These are phyloP conservation scores for Persicaria tinctoria DNA, from an alignment of 148 eudicot genomes.

Conservation along the genomic window DNA sequence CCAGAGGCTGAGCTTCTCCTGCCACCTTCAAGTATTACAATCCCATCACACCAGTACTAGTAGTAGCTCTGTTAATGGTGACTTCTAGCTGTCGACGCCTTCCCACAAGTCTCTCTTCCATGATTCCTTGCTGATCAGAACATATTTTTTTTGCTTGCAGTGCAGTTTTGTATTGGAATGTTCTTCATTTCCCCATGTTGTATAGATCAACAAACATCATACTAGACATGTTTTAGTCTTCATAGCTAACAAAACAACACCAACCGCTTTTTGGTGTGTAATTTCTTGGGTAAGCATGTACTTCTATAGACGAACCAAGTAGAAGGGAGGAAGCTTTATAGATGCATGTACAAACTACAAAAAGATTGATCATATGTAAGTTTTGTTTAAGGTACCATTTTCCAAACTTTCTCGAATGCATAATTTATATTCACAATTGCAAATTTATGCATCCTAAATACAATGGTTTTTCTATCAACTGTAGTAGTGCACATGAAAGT, in stretches of 20 bases:
- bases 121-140: not conserved
- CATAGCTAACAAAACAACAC: not conserved
- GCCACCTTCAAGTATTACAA: conserved; percentile 38
- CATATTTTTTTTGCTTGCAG: not conserved
- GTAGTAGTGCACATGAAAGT: not conserved
- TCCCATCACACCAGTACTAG: conserved; percentile 58
- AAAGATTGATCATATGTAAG: too few relatives aligned
- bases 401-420: too few relatives aligned
- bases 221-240: not conserved
- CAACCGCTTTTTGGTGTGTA: too few relatives aligned
- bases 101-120: not conserved
- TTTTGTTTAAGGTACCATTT: too few relatives aligned
- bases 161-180: not conserved
- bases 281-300: too few relatives aligned
- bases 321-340: too few relatives aligned
- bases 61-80: conserved; percentile 50
- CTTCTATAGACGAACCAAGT: too few relatives aligned
- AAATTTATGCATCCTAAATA: not conserved
- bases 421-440: not conserved
- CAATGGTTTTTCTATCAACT: not conserved
- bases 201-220: not conserved
- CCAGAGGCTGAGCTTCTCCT: conserved; percentile 77
- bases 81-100: not conserved
- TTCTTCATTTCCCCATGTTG: not conserved
- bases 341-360: too few relatives aligned